A percentile compares a stretch with the other conserved stretches of the same genome.
phyloP scores from a whole-genome alignment of 2,329 filamentous ascomycete species.

The Cladophialophora psammophila region DNA sequence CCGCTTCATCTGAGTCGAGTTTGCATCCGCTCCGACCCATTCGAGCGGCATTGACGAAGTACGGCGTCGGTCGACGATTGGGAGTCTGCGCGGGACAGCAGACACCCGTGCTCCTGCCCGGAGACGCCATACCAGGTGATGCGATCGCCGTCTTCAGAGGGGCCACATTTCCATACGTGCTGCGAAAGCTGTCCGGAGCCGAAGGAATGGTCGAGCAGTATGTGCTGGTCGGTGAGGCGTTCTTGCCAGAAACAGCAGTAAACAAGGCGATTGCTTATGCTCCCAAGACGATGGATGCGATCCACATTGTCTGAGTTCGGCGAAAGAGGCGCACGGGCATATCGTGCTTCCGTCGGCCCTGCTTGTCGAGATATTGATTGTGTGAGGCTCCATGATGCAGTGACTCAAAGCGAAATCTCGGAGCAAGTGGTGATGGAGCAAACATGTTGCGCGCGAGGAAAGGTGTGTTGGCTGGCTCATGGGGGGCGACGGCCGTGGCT shows the following conservation, averaged over 20 bases:
- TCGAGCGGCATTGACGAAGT: conserved; percentile 16
- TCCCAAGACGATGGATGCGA: not conserved
- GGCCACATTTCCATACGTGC: conserved; percentile 15
- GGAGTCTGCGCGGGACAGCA: conserved; percentile 8
- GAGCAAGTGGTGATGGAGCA: too few species aligned
- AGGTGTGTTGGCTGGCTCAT: too few species aligned
- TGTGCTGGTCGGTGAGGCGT: conserved; percentile 14
- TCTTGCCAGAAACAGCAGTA: conserved; percentile 8
- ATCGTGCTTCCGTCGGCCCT: too few species aligned
- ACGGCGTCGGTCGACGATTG: conserved; percentile 9
- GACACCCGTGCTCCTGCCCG: conserved; percentile 11
- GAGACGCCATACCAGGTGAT: conserved; percentile 8
- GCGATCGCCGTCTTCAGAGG: conserved; percentile 17
- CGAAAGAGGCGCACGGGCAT: not conserved
- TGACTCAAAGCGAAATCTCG: too few species aligned
- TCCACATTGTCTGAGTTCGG: conserved; percentile 12
- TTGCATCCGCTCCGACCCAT: conserved; percentile 17
- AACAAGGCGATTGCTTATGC: not conserved
- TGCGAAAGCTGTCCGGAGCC: conserved; percentile 2
- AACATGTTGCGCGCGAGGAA: too few species aligned
- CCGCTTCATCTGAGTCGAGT: not conserved
- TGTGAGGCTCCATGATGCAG: too few species aligned
- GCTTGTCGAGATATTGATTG: too few species aligned
- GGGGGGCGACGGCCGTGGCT: too few species aligned
- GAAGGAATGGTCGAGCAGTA: not conserved